A percentile compares a stretch with the other conserved stretches of the same genome.
Conservation (phyloP, 2,329 filamentous ascomycete species). For the Capronia epimyces region DNA sequence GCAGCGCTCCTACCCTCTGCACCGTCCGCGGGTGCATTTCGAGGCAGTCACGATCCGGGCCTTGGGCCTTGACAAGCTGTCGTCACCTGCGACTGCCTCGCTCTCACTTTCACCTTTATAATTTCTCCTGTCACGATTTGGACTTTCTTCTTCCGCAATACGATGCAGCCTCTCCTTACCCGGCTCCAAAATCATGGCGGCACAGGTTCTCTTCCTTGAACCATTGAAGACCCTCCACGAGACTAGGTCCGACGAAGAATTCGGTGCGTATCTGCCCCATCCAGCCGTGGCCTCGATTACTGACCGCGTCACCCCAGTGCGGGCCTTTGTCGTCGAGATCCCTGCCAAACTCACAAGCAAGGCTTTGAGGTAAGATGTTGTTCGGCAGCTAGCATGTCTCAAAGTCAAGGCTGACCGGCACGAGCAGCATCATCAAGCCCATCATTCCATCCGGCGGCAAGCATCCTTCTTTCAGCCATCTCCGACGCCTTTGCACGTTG, state of each 20-base stretch:
- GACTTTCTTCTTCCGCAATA: slow-evolving; percentile 1
- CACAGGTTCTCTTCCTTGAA: slow-evolving; percentile 28
- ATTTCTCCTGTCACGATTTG: background rate
- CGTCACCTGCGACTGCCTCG: background rate
- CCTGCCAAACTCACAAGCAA: slow-evolving; percentile 42
- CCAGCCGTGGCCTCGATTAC: slow-evolving; percentile 11
- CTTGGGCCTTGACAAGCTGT: background rate
- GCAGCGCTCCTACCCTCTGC: background rate
- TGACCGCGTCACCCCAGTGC: slow-evolving; percentile 30
- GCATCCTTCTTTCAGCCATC: slow-evolving; percentile 33
- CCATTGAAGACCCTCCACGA: slow-evolving; percentile 43
- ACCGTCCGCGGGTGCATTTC: background rate
- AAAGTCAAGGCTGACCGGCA: slow-evolving; percentile 1
- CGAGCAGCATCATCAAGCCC: slow-evolving; percentile 26
- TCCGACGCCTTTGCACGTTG: slow-evolving; percentile 26
- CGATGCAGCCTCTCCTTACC: slow-evolving; percentile 15
- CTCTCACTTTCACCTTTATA: background rate
- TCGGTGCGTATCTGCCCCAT: slow-evolving; percentile 33
- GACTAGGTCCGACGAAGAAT: slow-evolving; percentile 37
- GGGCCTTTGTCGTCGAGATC: slow-evolving; percentile 43
- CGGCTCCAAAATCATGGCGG: slow-evolving; percentile 17
- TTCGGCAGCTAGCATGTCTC: background rate
- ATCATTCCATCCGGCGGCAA: slow-evolving; percentile 38
- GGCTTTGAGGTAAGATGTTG: slow-evolving; percentile 38
- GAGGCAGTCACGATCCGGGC: background rate